Evolutionary conservation across 2,329 filamentous ascomycete genomes (phyloP).

Genomic region (Aschersonia sp.): DNA sequence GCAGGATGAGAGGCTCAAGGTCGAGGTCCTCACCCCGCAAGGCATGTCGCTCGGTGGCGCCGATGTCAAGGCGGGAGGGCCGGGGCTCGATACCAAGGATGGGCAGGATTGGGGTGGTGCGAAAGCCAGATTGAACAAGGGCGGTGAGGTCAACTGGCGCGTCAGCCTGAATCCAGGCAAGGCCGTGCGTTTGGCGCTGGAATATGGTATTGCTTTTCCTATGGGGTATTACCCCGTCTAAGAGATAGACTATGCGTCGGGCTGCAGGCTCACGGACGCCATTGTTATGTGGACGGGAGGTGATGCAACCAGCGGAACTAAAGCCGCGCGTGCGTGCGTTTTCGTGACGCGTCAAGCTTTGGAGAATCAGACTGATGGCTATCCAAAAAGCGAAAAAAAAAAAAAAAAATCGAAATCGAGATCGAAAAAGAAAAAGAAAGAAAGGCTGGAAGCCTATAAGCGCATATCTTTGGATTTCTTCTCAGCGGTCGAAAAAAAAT

Average conservation of each 20-base stretch:
- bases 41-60: conserved; percentile 26
- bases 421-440: too few species aligned
- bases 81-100: conserved; percentile 9
- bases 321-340: too few species aligned
- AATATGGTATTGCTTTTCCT: conserved; percentile 44
- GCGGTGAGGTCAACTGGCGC: conserved; percentile 41
- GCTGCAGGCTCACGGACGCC: background rate
- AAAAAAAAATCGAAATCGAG: too few species aligned
- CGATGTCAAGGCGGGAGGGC: conserved; percentile 17
- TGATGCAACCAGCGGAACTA: too few species aligned
- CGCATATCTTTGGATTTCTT: too few species aligned
- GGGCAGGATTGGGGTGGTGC: conserved; percentile 34
- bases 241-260: background rate
- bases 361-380: too few species aligned
- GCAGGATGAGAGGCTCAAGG: conserved; percentile 38
- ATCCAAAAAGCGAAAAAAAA: too few species aligned
- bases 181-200: conserved; percentile 37
- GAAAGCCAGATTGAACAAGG: conserved; percentile 31
- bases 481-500: too few species aligned
- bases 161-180: conserved; percentile 38
- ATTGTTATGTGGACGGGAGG: background rate
- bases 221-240: conserved; percentile 20
- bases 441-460: too few species aligned
- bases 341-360: too few species aligned
- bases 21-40: conserved; percentile 31